Conservation (phyloP, 2,329 filamentous ascomycete genomes). For the Cordyceps fumosorosea region DNA sequence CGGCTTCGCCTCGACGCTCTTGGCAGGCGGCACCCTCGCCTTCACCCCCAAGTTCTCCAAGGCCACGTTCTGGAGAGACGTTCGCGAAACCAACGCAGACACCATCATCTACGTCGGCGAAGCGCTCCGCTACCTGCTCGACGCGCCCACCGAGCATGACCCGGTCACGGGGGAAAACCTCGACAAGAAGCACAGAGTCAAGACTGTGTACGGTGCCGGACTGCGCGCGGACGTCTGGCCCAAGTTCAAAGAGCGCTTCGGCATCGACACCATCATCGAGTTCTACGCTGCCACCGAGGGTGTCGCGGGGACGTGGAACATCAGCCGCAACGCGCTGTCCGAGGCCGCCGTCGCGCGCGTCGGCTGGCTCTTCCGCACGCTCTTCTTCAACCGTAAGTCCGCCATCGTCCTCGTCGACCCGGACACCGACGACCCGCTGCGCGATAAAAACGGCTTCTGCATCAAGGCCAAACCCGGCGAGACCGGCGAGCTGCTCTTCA, state of each 20-base stretch:
- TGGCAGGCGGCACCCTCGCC: conserved; percentile 58
- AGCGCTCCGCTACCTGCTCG: conserved; percentile 73
- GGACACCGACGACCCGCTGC: neutral
- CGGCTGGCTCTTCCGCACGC: conserved; percentile 52
- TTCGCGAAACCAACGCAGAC: conserved; percentile 62
- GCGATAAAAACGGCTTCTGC: conserved; percentile 61
- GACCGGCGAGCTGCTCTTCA: conserved; percentile 69
- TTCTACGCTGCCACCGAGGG: conserved; percentile 79
- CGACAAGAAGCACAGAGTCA: conserved; percentile 66
- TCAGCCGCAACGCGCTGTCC: conserved; percentile 63
- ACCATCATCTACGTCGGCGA: conserved; percentile 84
- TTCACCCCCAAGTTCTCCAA: conserved; percentile 74
- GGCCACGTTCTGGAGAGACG: conserved; percentile 68
- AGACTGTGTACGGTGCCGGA: conserved; percentile 74
- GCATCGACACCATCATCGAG: conserved; percentile 64
- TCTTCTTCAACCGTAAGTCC: conserved; percentile 45
- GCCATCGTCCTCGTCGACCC: conserved; percentile 60
- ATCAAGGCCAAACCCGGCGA: conserved; percentile 43
- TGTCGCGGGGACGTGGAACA: conserved; percentile 62
- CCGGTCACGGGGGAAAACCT: conserved; percentile 59
- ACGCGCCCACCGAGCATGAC: conserved; percentile 56
- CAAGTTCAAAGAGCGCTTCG: conserved; percentile 73
- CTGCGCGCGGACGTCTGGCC: conserved; percentile 82
- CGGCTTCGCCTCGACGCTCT: conserved; percentile 57
- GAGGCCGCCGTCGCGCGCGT: conserved; percentile 70